A percentile compares a stretch with the other conserved stretches of the same genome.
phyloP scores from a whole-genome alignment of 2,329 filamentous ascomycete genomes.

The Ceratocystiopsis sp. region DNA sequence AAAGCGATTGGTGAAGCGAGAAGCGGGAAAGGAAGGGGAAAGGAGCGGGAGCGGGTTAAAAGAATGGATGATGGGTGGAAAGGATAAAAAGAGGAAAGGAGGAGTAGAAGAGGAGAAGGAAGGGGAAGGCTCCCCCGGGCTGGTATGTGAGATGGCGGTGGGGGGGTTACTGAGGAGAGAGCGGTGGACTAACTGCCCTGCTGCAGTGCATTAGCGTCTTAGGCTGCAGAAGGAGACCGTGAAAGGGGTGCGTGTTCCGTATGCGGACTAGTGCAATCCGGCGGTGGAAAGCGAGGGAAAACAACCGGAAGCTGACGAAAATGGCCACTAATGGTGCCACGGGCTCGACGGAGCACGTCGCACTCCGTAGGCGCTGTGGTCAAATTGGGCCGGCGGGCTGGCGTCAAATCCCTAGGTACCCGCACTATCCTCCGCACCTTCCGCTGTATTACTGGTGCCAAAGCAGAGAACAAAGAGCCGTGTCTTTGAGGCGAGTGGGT shows the following conservation, averaged over 20 bases:
- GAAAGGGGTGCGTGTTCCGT: not conserved
- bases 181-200: no score
- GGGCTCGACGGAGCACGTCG: no score
- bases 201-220: no score
- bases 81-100: constrained; percentile 12
- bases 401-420: constrained; percentile 1
- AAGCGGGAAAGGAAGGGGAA: constrained; percentile 11
- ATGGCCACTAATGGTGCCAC: no score
- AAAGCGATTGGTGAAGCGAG: no score
- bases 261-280: not conserved
- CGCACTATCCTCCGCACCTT: no score
- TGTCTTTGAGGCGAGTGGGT: no score
- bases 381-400: not conserved
- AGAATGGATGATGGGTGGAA: constrained; percentile 1
- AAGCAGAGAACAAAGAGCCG: no score
- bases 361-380: no score
- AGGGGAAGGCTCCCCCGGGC: not conserved
- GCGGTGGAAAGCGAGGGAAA: constrained; percentile 6
- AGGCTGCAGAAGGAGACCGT: not conserved
- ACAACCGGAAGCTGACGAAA: not conserved
- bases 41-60: constrained; percentile 12
- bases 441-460: no score
- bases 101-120: constrained; percentile 9
- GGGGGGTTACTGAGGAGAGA: not conserved
- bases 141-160: constrained; percentile 5